Conservation (phyloP, 2,329 filamentous ascomycete species). For the Fusarium sp. region DNA sequence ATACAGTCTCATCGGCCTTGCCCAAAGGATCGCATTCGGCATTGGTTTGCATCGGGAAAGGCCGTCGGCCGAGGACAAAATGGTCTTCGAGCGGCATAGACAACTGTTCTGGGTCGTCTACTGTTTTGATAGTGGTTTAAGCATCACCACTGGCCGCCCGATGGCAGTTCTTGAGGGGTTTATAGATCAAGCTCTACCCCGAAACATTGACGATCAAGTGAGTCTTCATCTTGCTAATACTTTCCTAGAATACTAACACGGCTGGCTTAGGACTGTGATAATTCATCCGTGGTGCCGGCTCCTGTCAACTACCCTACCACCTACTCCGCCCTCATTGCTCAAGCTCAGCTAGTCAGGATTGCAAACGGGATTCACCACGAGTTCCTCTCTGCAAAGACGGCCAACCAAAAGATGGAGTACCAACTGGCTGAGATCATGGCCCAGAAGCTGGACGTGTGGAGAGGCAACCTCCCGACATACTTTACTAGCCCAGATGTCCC, state of each 20-base stretch:
- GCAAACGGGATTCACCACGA: conserved; percentile 57
- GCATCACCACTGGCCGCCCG: conserved; percentile 58
- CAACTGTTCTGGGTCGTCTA: conserved; percentile 52
- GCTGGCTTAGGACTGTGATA: not conserved
- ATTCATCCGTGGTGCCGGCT: conserved; percentile 27
- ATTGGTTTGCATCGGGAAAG: conserved; percentile 59
- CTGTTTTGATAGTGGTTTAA: conserved; percentile 58
- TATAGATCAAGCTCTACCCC: conserved; percentile 53
- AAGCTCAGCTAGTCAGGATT: conserved; percentile 54
- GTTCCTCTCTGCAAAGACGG: conserved; percentile 53
- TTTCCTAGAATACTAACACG: not conserved
- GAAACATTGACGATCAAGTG: conserved; percentile 56
- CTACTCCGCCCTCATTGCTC: conserved; percentile 55
- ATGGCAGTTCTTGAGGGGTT: conserved; percentile 50
- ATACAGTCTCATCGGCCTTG: conserved; percentile 62
- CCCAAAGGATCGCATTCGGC: conserved; percentile 59
- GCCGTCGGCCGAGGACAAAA: conserved; percentile 35
- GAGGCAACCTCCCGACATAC: conserved; percentile 48
- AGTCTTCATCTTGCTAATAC: not conserved
- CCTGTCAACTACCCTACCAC: conserved; percentile 53
- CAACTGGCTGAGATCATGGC: conserved; percentile 55
- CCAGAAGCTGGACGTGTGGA: conserved; percentile 51
- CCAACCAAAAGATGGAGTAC: conserved; percentile 48
- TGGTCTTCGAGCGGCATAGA: conserved; percentile 46
- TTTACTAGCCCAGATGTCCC: conserved; percentile 48